These are phyloP conservation scores for Pyrus betulifolia DNA, from an alignment of 306 rosid genomes.

Conservation along the genomic window DNA sequence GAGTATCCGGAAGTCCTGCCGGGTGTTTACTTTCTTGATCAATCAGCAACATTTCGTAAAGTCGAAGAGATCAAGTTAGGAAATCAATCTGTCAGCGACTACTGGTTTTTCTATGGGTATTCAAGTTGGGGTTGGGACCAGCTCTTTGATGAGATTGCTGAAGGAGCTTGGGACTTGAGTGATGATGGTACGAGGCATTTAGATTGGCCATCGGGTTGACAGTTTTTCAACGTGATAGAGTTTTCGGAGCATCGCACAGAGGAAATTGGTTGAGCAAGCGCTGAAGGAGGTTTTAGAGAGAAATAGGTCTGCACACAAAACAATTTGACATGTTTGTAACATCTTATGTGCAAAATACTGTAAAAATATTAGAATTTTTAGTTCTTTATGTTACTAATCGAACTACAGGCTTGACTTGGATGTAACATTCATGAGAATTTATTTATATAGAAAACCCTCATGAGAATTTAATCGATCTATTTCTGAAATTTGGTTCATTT, in stretches of 20 bases:
- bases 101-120: slow-evolving; percentile 87
- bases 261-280: not conserved
- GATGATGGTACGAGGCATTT: slow-evolving; percentile 38
- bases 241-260: not conserved
- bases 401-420: not conserved
- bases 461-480: not conserved
- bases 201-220: slow-evolving; percentile 53
- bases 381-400: not conserved
- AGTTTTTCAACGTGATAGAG: not conserved
- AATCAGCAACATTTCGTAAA: slow-evolving; percentile 29
- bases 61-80: slow-evolving; percentile 44
- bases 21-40: slow-evolving; percentile 66
- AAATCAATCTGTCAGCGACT: slow-evolving; percentile 34
- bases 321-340: not conserved
- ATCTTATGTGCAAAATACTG: not conserved
- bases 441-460: not conserved
- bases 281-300: not conserved
- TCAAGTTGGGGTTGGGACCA: slow-evolving; percentile 90
- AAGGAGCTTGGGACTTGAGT: slow-evolving; percentile 64
- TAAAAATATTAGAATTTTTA: not conserved
- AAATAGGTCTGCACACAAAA: not conserved
- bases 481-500: not conserved
- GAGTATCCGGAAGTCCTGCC: slow-evolving; percentile 60
- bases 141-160: slow-evolving; percentile 59
- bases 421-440: not conserved